Base-by-base conservation (phyloP, 495 filamentous ascomycete species). In the Aspergillus carlsbadensis region DNA sequence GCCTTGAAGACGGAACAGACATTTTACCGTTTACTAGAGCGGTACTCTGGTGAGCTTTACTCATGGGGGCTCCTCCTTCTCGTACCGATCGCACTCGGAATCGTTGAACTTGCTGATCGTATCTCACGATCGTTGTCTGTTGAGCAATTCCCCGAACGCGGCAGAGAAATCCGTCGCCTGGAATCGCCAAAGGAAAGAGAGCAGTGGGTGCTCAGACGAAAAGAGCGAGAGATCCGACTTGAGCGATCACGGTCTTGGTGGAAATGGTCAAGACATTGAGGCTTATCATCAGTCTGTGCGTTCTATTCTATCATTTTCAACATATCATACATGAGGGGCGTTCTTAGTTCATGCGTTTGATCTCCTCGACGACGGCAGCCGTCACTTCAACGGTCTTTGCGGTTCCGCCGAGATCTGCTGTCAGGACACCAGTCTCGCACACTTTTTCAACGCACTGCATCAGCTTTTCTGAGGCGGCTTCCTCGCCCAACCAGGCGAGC, bases 401-500 rank as follows among this genome's bases (percentile, higher is more conserved):
- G 5, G 64, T 66, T 0, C 85, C 86, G 35, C 81, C 83, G 51
- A 88, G 68, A 67, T 88, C 86, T 33, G 64, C 70, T n/a, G 85
- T 88, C 34, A 77, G 74, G n/a, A 85, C 67, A 0, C 83, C 81
- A 21, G 62, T 62, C 57, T 83, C 84, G 37, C 76, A 79, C 20
- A 87, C 84, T 54, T 79, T 80, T 68, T 87, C 83, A 8, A 89
- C 79, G 37, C 73, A 74, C 34, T 76, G 66, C 73, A 88, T 75
- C 56, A 89, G 69, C 57, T 71, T 65, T 62, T 78, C 73, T 0
- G 80, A 77, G 5, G 82, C 84, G 7, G 72, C 70, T 48, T 77
- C 72, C 61, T 84, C 74, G 2, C 84, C 84, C 29, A 89, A 58
- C 85, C 84, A 88, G 6, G 70, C 71, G 36, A 88, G 72, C 86